Base-by-base conservation (phyloP, 163 green algal species). In the Prototheca cutis region DNA sequence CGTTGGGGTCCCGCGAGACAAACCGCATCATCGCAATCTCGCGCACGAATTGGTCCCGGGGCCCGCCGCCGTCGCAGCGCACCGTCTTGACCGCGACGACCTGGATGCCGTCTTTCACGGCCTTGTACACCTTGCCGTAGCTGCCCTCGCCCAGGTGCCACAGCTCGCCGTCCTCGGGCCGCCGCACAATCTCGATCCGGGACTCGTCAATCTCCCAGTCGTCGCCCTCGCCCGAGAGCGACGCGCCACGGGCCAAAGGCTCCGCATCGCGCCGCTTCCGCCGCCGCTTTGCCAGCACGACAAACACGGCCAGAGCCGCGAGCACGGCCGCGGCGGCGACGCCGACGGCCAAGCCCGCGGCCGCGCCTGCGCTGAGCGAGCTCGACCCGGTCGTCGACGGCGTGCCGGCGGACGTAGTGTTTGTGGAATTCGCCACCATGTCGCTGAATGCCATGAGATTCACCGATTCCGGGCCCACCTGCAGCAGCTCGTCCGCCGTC, bases 91-190 rank as follows among this genome's bases (percentile, higher is more conserved):
- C 49, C 49, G 49, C 49, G 24, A 56, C 49, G 24, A 40, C 49
- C 49, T 56, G 49, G 13, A 56, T n/a, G 21, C 53, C 34, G 21
- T 49, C 33, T n/a, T 27, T 59, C 13, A 51, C 13, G 0, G 42
- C 42, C 1, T 51, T 51, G 42, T 28, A n/a, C 33, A 59, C 27
- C 33, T 48, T 33, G 40, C 62, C 58, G 42, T 27, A 51, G 39
- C 39, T 31, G 3, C 60, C 60, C 2, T n/a, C 10, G 21, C 60
- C 60, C 28, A 66, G 51, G 8, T 60, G 49, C 21, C 31, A n/a
- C 36, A 53, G 60, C 51, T 55, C 58, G 28, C 60, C 60, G 29
- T 55, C n/a, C n/a, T n/a, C 48, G 4, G 60, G 28, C n/a, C 60
- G 51, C 6, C 51, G 51, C 39, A 54, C 6, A 36, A 42, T 60